Evolutionary conservation across 257 asterid species (phyloP), one percentile per base, ranked within the genome.

Genomic region (Leptodermis oblonga): DNA sequence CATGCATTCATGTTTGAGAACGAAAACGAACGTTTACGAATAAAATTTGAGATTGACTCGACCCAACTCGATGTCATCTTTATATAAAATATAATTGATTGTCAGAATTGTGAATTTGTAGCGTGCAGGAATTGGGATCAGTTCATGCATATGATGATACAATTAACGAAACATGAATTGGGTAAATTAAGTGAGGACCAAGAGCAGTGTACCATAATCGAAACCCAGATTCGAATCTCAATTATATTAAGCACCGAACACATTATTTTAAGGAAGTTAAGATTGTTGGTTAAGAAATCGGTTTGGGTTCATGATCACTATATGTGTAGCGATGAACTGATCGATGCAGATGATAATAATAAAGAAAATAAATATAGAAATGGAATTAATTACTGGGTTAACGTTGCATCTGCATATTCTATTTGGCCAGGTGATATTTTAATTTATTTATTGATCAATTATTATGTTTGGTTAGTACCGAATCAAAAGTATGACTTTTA

Each of bases 141-240:
- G 82, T 79, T 65, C 82, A 78, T 71, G 75, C 48, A 71, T 48
- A 45, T 15, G 70, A 80, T 68, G 76, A 73, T n/a, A n/a, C n/a
- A n/a, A n/a, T n/a, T n/a, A n/a, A n/a, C n/a, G n/a, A n/a, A 68
- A 67, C 64, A 43, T 77, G 26, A 43, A n/a, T 74, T 52, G 59
- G 66, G 64, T 62, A 65, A 69, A 70, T 51, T 15, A 46, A 48
- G 20, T 34, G 0, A 22, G 63, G 90, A 68, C 92, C 80, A 86
- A 64, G 82, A 82, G 43, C 88, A 80, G 58, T 85, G 90, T 51
- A 88, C 65, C 86, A 59, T 63, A 77, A 83, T 84, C 96, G 76
- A 71, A 63, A 70, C 34, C 56, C 71, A 67, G 87, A 84, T 81
- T 71, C 83, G 84, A 73, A 79, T 76, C 86, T 86, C 70, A 49